Conservation (phyloP, 2,329 filamentous ascomycete species). For the Colletotrichum sp. region DNA sequence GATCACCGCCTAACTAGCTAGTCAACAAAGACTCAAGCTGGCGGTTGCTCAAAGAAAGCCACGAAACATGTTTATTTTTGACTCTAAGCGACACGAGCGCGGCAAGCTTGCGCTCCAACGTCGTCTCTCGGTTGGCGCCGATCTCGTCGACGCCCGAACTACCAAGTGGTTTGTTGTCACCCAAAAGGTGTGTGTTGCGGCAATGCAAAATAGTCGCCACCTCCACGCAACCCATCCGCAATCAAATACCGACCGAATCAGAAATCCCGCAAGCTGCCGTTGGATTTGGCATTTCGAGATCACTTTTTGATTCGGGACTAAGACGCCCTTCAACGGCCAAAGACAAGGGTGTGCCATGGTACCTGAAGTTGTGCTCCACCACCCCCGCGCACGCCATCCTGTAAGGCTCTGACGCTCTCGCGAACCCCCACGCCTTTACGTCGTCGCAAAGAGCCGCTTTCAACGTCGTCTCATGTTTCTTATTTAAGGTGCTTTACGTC, state of each 20-base stretch:
- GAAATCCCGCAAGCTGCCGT: neutral
- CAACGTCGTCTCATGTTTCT: slow-evolving; percentile 7
- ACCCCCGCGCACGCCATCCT: slow-evolving; percentile 21
- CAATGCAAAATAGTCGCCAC: neutral
- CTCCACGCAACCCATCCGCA: neutral
- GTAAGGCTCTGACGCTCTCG: slow-evolving; percentile 20
- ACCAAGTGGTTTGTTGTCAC: neutral
- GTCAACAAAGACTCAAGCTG: neutral
- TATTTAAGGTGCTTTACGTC: neutral
- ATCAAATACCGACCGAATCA: neutral
- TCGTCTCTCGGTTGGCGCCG: neutral
- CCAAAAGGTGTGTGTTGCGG: neutral
- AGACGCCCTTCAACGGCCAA: neutral
- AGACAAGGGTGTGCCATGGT: slow-evolving; percentile 20
- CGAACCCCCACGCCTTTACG: slow-evolving; percentile 12
- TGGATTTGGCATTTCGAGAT: neutral
- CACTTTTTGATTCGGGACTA: neutral
- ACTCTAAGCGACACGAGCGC: neutral
- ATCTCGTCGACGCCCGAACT: neutral
- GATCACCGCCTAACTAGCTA: neutral
- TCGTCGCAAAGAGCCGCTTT: neutral
- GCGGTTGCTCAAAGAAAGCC: neutral
- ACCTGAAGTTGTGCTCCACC: slow-evolving; percentile 7
- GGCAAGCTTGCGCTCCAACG: neutral
- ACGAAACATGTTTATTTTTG: neutral